These are phyloP conservation scores for Teunomyces aglyptinius DNA, from an alignment of 805 yeast species.

Conservation along the genomic window DNA sequence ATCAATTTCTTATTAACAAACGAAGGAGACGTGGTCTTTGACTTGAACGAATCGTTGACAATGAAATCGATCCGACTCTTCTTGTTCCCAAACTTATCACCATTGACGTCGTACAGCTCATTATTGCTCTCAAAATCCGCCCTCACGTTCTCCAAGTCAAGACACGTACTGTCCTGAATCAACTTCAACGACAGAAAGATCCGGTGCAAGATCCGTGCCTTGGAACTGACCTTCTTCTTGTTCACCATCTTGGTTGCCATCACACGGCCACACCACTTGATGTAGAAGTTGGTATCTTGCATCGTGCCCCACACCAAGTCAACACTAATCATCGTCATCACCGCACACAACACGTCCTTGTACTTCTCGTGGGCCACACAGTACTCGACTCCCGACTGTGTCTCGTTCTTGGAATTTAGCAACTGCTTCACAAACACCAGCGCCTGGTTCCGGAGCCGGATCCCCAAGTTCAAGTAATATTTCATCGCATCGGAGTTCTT, in stretches of 20 bases:
- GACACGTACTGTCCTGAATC: constrained; percentile 73
- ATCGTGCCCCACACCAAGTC: constrained; percentile 90
- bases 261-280: constrained; percentile 73
- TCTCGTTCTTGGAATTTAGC: constrained; percentile 31
- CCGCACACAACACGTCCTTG: constrained; percentile 80
- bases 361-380: constrained; percentile 58
- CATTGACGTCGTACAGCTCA: constrained; percentile 35
- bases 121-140: constrained; percentile 30
- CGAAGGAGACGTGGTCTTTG: constrained; percentile 31
- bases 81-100: constrained; percentile 26
- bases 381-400: constrained; percentile 42
- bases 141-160: constrained; percentile 32
- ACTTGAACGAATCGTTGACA: constrained; percentile 13
- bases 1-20: constrained; percentile 43
- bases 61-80: constrained; percentile 26
- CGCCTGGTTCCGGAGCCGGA: constrained; percentile 73
- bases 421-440: constrained; percentile 62
- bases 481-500: constrained; percentile 65
- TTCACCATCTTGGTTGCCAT: constrained; percentile 65
- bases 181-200: constrained; percentile 72
- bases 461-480: constrained; percentile 69
- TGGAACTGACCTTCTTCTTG: constrained; percentile 64
- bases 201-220: constrained; percentile 75
- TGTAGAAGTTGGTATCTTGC: constrained; percentile 77
- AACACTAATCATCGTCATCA: constrained; percentile 81